phyloP scores from a whole-genome alignment of 768 basidiomycete species.

The Suillus paluster region DNA sequence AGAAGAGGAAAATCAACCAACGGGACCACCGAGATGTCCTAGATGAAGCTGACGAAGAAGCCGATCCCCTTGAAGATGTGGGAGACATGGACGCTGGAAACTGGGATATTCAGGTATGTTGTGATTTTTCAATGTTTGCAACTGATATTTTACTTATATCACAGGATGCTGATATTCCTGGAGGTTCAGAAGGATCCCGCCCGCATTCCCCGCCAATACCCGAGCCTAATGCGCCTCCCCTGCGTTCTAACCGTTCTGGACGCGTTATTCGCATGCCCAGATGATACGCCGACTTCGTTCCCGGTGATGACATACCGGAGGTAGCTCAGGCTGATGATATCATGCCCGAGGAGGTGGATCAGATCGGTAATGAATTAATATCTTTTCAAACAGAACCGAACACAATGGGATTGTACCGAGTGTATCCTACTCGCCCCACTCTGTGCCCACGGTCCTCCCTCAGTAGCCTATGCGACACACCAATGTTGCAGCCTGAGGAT shows the following conservation, averaged over 20 bases:
- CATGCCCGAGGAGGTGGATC: no score
- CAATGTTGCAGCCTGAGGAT: background rate
- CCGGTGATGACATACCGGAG: no score
- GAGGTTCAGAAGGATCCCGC: background rate
- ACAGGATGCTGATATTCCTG: background rate
- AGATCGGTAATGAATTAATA: no score
- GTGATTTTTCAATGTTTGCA: background rate
- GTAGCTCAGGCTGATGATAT: no score
- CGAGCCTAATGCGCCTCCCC: no score
- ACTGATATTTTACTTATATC: background rate
- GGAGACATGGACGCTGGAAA: background rate
- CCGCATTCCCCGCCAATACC: background rate
- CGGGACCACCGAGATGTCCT: background rate
- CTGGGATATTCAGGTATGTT: background rate
- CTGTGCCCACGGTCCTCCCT: background rate
- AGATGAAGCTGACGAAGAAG: background rate
- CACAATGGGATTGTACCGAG: conserved; percentile 8
- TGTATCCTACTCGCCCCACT: conserved; percentile 10
- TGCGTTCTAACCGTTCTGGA: no score
- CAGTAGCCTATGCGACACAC: background rate
- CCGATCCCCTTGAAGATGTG: background rate
- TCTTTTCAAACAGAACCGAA: conserved; percentile 1
- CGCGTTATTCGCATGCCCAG: no score
- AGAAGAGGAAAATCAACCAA: conserved; percentile 1
- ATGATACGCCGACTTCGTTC: no score